These are phyloP conservation scores for Picea sitchensis DNA, from an alignment of 75 land plant genomes.

Conservation along the genomic window DNA sequence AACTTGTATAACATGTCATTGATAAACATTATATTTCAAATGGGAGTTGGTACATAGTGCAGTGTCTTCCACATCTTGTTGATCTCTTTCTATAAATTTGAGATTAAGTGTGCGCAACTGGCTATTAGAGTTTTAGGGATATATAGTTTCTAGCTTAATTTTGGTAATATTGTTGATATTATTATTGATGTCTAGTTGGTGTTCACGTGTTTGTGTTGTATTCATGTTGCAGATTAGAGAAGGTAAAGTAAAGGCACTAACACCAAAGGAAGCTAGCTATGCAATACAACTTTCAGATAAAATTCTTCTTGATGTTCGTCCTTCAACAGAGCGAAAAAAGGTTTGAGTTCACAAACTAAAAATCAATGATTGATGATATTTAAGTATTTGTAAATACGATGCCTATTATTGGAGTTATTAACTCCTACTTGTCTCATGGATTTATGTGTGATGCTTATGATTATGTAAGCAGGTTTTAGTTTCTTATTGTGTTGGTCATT, in stretches of 20 bases:
- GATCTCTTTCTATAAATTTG: background rate
- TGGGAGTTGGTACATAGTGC: background rate
- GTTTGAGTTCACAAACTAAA: constrained; percentile 22
- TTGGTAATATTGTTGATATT: background rate
- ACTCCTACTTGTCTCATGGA: too few relatives aligned
- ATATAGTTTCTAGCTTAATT: background rate
- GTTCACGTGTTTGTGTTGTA: background rate
- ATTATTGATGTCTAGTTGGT: background rate
- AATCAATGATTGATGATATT: background rate
- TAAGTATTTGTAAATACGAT: background rate
- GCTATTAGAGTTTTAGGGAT: background rate
- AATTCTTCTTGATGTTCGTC: constrained; percentile 85
- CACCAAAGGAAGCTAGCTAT: constrained; percentile 89
- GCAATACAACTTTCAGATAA: constrained; percentile 79
- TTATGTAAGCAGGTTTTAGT: too few relatives aligned
- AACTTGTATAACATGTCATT: background rate
- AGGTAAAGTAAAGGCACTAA: constrained; percentile 60
- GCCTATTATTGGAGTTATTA: background rate
- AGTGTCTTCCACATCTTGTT: background rate
- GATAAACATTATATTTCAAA: background rate
- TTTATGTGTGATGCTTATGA: too few relatives aligned
- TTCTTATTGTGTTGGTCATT: too few relatives aligned
- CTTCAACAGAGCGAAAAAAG: constrained; percentile 70
- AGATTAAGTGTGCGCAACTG: background rate
- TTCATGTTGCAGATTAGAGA: constrained; percentile 55